Percentiles rank a stretch among this genome's conserved stretches.
These are phyloP conservation scores for Bacterosira constricta DNA, from an alignment of 108 stramenopile species.

Conservation along the genomic window DNA sequence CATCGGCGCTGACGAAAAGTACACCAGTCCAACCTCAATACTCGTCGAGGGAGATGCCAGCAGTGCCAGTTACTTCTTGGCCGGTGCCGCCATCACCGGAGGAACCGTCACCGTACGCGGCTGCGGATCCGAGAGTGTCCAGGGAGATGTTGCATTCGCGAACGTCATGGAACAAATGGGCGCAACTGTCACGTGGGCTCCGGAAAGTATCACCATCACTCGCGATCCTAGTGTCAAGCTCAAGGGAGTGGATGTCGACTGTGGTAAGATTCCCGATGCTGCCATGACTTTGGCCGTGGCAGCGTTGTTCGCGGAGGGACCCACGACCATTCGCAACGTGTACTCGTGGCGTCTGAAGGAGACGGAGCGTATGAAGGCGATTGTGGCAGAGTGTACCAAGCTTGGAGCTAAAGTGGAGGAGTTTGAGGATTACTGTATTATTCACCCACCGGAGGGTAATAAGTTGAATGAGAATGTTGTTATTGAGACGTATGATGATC, in stretches of 20 bases:
- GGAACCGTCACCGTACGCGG: slow-evolving; percentile 93
- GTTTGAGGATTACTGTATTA: slow-evolving; percentile 92
- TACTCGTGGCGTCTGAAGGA: slow-evolving; percentile 98
- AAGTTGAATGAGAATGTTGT: slow-evolving; percentile 88
- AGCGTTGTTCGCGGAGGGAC: slow-evolving; percentile 94
- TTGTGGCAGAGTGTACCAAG: slow-evolving; percentile 97
- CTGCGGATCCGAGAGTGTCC: slow-evolving; percentile 90
- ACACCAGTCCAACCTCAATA: slow-evolving; percentile 72
- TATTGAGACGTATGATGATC: slow-evolving; percentile 99
- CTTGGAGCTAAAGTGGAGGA: slow-evolving; percentile 94
- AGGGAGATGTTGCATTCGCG: slow-evolving; percentile 97
- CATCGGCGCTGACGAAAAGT: slow-evolving; percentile 66
- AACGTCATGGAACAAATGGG: slow-evolving; percentile 96
- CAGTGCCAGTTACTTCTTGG: slow-evolving; percentile 96
- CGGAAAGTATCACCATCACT: slow-evolving; percentile 92
- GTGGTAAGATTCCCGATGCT: slow-evolving; percentile 97
- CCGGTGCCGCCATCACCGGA: slow-evolving; percentile 96
- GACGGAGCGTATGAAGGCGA: slow-evolving; percentile 98
- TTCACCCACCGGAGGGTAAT: slow-evolving; percentile 86
- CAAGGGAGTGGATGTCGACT: slow-evolving; percentile 96
- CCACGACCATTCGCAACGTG: slow-evolving; percentile 96
- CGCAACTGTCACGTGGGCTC: slow-evolving; percentile 88
- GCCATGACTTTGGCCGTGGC: slow-evolving; percentile 98
- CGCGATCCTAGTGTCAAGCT: slow-evolving; percentile 74
- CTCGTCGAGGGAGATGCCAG: slow-evolving; percentile 97